phyloP scores from a whole-genome alignment of 1,139 yeast genomes.

The Suhomyces ambrosiae region DNA sequence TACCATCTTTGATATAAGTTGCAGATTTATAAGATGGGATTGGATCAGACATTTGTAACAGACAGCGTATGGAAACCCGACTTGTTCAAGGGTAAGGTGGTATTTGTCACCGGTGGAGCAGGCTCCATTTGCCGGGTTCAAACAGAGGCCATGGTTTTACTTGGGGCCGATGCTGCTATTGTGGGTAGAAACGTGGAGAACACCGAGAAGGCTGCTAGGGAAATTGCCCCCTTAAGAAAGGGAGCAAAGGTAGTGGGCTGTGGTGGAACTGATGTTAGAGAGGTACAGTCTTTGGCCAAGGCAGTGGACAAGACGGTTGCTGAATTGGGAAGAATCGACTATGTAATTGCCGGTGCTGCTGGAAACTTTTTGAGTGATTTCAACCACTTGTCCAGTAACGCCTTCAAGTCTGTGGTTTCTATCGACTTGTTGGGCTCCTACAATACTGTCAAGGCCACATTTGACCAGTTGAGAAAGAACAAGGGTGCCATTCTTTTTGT shows the following conservation, averaged over 20 bases:
- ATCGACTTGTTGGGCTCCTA: constrained; percentile 82
- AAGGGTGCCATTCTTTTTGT: constrained; percentile 30
- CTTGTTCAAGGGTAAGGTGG: constrained; percentile 75
- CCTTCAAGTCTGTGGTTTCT: constrained; percentile 28
- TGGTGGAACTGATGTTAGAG: constrained; percentile 26
- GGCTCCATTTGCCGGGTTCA: constrained; percentile 31
- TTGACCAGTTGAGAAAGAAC: constrained; percentile 25
- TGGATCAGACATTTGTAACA: constrained; percentile 30
- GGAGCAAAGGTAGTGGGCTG: constrained; percentile 26
- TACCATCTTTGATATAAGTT: too few species aligned
- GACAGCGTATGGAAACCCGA: constrained; percentile 53
- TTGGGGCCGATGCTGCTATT: constrained; percentile 31
- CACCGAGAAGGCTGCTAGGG: constrained; percentile 57
- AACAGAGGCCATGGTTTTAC: constrained; percentile 29
- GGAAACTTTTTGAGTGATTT: constrained; percentile 32
- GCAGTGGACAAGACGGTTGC: constrained; percentile 27
- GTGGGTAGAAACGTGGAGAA: constrained; percentile 28
- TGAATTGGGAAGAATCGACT: constrained; percentile 30
- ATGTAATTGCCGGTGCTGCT: constrained; percentile 32
- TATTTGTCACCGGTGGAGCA: constrained; percentile 32
- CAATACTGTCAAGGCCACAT: constrained; percentile 68
- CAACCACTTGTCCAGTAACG: constrained; percentile 30
- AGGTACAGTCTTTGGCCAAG: constrained; percentile 21
- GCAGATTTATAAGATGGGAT: constrained; percentile 6
- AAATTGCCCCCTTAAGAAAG: constrained; percentile 39